A percentile compares a stretch with the other conserved stretches of the same genome.
These are phyloP conservation scores for Linderina pennispora DNA, from an alignment of 192 early-diverging fungal species.

Conservation along the genomic window DNA sequence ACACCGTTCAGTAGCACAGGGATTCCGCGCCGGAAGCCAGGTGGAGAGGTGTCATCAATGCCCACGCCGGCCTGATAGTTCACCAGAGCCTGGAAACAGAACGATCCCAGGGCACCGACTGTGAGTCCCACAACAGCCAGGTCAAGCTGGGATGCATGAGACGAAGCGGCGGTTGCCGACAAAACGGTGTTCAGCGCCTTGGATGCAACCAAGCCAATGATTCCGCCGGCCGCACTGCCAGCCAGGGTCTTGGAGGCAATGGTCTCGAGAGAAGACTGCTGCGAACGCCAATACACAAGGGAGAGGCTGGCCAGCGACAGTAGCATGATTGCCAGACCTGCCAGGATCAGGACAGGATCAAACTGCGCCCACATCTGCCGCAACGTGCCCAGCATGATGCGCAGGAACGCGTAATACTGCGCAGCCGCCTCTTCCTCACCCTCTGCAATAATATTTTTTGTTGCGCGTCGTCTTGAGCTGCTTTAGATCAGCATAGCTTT, in stretches of 20 bases:
- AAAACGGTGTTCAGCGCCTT: conserved; percentile 10
- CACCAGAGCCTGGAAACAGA: conserved; percentile 1
- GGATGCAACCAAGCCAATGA: conserved; percentile 5
- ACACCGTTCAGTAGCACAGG: conserved; percentile 9
- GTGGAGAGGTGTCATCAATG: conserved; percentile 44
- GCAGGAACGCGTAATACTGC: conserved; percentile 49
- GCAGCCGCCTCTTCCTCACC: conserved; percentile 30
- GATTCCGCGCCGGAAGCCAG: conserved; percentile 58
- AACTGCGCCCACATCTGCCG: conserved; percentile 92
- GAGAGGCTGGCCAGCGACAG: conserved; percentile 4
- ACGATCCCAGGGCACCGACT: conserved; percentile 11
- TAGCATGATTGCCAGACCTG: conserved; percentile 59
- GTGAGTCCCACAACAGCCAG: conserved; percentile 14
- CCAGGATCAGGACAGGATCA: conserved; percentile 67
- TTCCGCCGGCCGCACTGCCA: conserved; percentile 1
- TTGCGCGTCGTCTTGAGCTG: background rate
- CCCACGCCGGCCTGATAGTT: conserved; percentile 11
- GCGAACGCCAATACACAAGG: conserved; percentile 4
- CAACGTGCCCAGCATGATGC: conserved; percentile 59
- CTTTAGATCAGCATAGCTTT: conserved; percentile 21
- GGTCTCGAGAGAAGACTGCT: conserved; percentile 3
- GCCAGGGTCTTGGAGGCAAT: conserved; percentile 2
- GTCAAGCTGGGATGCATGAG: conserved; percentile 12
- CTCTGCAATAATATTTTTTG: conserved; percentile 2
- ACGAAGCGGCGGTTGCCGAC: background rate